Evolutionary conservation across 2,329 filamentous ascomycete genomes (phyloP).

Genomic region (Epichloe brachyelytri): DNA sequence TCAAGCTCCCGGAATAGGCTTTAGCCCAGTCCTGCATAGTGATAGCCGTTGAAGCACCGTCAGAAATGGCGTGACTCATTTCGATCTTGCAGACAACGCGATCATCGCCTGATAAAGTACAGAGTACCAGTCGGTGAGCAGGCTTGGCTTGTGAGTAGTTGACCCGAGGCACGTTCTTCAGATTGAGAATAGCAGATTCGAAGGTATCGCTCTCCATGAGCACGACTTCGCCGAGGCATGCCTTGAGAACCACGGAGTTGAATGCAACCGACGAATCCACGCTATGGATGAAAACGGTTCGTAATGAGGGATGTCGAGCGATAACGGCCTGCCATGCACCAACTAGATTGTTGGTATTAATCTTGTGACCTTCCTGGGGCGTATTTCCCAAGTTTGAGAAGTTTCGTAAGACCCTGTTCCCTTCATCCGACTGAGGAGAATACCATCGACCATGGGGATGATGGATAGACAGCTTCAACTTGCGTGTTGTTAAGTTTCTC

Average conservation of each 20-base stretch:
- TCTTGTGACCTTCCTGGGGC: not conserved
- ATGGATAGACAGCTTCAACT: slow-evolving; percentile 21
- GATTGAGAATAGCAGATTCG: not conserved
- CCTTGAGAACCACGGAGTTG: slow-evolving; percentile 1
- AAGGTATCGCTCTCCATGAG: not conserved
- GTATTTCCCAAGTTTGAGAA: slow-evolving; percentile 1
- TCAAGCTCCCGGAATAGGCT: slow-evolving; percentile 4
- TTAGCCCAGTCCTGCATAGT: slow-evolving; percentile 2
- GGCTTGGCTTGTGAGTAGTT: not conserved
- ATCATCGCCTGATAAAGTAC: not conserved
- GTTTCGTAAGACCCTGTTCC: slow-evolving; percentile 4
- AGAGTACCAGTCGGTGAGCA: slow-evolving; percentile 1
- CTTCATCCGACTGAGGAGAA: slow-evolving; percentile 17
- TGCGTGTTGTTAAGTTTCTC: slow-evolving; percentile 3
- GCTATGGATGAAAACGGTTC: slow-evolving; percentile 6
- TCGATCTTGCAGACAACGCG: slow-evolving; percentile 6
- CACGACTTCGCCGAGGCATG: not conserved
- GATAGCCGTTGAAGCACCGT: slow-evolving; percentile 5
- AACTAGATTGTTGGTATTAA: slow-evolving; percentile 3
- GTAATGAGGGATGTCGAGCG: slow-evolving; percentile 5
- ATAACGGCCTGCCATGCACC: slow-evolving; percentile 8
- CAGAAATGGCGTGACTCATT: slow-evolving; percentile 7
- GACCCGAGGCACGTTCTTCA: not conserved
- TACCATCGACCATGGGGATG: slow-evolving; percentile 19
- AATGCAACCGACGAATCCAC: slow-evolving; percentile 5